Conservation (phyloP, 306 rosid species). For the Ormosia emarginata region DNA sequence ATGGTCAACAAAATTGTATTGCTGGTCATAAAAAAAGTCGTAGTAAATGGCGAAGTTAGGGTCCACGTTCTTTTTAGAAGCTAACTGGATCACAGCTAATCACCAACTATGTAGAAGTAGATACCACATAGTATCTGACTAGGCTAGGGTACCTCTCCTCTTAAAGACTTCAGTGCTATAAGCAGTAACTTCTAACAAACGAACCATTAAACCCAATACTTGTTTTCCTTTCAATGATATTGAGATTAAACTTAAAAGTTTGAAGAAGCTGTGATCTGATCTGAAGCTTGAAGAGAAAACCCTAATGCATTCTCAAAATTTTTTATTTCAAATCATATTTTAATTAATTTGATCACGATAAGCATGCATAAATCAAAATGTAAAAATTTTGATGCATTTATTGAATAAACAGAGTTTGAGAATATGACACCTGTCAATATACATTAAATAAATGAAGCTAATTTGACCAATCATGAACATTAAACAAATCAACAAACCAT, state of each 20-base stretch:
- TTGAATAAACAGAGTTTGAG: neutral
- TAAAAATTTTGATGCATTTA: neutral
- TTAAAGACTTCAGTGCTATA: neutral
- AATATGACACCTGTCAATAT: neutral
- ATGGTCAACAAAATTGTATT: slow-evolving; percentile 11
- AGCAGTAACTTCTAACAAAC: no score
- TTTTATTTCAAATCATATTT: neutral
- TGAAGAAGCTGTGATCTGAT: neutral
- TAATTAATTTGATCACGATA: neutral
- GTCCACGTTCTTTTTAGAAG: neutral
- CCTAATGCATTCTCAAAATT: neutral
- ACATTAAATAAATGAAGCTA: neutral
- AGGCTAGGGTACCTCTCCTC: neutral
- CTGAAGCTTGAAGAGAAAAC: neutral
- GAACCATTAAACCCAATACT: neutral
- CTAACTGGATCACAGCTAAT: slow-evolving; percentile 35
- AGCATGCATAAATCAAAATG: neutral
- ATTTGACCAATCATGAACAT: neutral
- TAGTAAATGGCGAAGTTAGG: neutral
- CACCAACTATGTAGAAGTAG: neutral
- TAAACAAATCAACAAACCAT: neutral
- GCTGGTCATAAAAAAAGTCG: slow-evolving; percentile 11
- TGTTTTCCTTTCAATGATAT: neutral
- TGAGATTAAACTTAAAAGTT: no score
- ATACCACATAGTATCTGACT: neutral